phyloP scores from a whole-genome alignment of 345 rosid species.

The Lumnitzera racemosa region DNA sequence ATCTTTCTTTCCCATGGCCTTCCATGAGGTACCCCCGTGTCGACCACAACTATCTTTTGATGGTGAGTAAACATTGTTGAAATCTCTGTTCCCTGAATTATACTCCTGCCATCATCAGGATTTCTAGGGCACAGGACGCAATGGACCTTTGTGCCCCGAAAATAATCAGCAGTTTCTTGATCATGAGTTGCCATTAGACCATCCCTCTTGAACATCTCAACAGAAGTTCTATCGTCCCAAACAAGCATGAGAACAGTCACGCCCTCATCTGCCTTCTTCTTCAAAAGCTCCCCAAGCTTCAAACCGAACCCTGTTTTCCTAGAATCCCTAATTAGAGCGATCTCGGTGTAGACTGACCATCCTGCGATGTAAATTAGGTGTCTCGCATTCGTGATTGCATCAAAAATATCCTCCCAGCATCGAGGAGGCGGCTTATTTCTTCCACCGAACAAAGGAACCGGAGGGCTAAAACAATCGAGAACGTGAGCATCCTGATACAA shows the following conservation, averaged over 20 bases:
- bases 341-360: conserved; percentile 59
- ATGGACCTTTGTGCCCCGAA: conserved; percentile 43
- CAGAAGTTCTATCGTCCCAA: conserved; percentile 79
- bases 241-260: conserved; percentile 61
- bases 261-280: conserved; percentile 54
- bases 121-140: conserved; percentile 61
- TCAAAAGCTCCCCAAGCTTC: conserved; percentile 49
- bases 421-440: conserved; percentile 27
- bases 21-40: conserved; percentile 22
- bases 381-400: conserved; percentile 46
- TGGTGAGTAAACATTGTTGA: conserved; percentile 71
- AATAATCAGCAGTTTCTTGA: conserved; percentile 46
- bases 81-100: conserved; percentile 34
- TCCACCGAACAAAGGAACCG: conserved; percentile 10
- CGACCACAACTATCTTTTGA: conserved; percentile 68
- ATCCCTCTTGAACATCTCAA: conserved; percentile 28
- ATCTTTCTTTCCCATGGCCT: conserved; percentile 31
- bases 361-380: conserved; percentile 70
- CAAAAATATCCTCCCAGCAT: conserved; percentile 84
- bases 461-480: conserved; percentile 15
- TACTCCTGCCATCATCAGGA: conserved; percentile 36
- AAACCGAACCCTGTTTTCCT: conserved; percentile 17
- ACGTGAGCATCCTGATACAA: conserved; percentile 85
- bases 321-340: conserved; percentile 56
- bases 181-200: conserved; percentile 83